These are phyloP conservation scores for Saturnispora ahearnii DNA, from an alignment of 805 yeast species.

Conservation along the genomic window DNA sequence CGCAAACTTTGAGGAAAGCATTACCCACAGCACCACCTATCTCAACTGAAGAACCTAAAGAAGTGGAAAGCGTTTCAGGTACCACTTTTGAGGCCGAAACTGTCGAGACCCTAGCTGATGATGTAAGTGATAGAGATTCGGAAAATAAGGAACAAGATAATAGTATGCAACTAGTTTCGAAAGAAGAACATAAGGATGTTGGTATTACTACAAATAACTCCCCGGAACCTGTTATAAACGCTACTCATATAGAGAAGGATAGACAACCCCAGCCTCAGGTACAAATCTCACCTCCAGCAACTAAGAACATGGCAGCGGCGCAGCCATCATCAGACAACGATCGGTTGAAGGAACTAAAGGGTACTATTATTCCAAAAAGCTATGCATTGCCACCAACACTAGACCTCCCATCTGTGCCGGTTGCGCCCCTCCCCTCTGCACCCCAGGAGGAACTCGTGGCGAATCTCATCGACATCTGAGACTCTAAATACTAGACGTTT, in stretches of 20 bases:
- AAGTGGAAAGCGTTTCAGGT: not conserved
- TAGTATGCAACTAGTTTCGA: too few relatives aligned
- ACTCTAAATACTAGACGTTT: not conserved
- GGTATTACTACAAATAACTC: too few relatives aligned
- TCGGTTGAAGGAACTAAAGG: not conserved
- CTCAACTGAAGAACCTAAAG: not conserved
- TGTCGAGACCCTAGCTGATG: not conserved
- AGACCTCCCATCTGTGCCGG: slow-evolving; percentile 2
- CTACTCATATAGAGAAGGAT: not conserved
- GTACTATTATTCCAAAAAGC: slow-evolving; percentile 2
- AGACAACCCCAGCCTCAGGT: not conserved
- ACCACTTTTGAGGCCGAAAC: not conserved
- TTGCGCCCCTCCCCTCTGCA: slow-evolving; percentile 2
- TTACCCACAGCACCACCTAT: not conserved
- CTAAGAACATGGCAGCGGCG: not conserved
- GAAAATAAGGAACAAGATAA: too few relatives aligned
- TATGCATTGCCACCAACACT: slow-evolving; percentile 6
- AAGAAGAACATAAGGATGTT: too few relatives aligned
- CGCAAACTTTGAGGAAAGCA: not conserved
- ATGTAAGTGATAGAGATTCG: not conserved
- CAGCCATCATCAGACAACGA: not conserved
- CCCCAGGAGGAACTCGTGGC: slow-evolving; percentile 9
- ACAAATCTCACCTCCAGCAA: not conserved
- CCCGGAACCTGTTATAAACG: too few relatives aligned
- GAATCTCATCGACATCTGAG: slow-evolving; percentile 11